Percentiles rank a stretch among this genome's conserved stretches.
Conservation (phyloP, 495 filamentous ascomycete genomes). For the Talaromyces borbonicus region DNA sequence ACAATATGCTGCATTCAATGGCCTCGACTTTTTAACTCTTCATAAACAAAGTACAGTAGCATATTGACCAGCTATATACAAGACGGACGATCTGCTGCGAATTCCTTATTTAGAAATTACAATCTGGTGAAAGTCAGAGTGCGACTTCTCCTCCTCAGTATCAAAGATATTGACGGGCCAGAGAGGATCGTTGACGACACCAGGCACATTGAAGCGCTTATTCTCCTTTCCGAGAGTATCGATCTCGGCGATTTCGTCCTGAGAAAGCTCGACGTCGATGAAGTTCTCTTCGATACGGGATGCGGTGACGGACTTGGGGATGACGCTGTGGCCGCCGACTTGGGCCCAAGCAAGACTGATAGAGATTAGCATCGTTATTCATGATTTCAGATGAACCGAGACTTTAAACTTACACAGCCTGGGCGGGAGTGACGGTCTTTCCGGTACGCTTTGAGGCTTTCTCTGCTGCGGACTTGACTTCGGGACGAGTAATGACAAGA, state of each 20-base stretch:
- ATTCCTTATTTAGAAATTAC: conserved; percentile 9
- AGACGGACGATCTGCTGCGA: background rate
- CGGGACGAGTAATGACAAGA: conserved; percentile 34
- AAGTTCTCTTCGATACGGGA: conserved; percentile 40
- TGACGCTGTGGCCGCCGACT: conserved; percentile 38
- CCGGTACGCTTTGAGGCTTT: conserved; percentile 31
- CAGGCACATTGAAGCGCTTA: conserved; percentile 39
- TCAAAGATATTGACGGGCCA: conserved; percentile 40
- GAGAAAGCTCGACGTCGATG: conserved; percentile 36
- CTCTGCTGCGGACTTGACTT: conserved; percentile 35
- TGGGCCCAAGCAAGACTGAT: conserved; percentile 36
- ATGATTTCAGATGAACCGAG: too few species aligned
- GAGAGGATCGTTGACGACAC: conserved; percentile 26
- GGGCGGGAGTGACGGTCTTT: conserved; percentile 27
- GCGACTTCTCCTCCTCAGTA: conserved; percentile 28
- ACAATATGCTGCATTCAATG: too few species aligned
- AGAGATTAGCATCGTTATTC: background rate
- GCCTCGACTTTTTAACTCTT: background rate
- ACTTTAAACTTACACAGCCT: conserved; percentile 24
- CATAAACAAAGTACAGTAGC: too few species aligned
- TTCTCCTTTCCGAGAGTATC: conserved; percentile 29
- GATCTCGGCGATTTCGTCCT: conserved; percentile 36
- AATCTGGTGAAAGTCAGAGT: conserved; percentile 33
- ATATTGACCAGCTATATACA: background rate
- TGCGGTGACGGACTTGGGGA: conserved; percentile 40